Conservation (phyloP, 345 rosid species). For the Lumnitzera racemosa region DNA sequence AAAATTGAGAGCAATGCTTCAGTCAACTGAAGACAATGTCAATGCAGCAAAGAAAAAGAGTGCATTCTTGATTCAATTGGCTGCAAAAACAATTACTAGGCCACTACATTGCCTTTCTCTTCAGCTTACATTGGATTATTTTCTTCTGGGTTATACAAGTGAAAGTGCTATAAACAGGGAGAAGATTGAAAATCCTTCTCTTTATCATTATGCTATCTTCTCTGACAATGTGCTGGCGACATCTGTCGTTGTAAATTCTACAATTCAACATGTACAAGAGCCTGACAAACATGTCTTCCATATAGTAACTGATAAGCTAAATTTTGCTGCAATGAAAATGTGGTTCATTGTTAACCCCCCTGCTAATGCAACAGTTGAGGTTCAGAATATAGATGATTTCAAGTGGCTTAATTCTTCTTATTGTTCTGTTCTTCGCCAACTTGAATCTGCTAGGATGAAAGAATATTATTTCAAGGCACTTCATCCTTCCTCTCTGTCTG, state of each 20-base stretch:
- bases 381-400: conserved; percentile 17
- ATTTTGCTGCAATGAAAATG: conserved; percentile 46
- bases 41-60: conserved; percentile 68
- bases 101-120: conserved; percentile 89
- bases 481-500: conserved; percentile 20
- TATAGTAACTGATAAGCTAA: conserved; percentile 83
- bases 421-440: conserved; percentile 25
- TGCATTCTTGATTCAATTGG: conserved; percentile 86
- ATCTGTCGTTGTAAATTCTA: conserved; percentile 93
- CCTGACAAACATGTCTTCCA: conserved; percentile 92
- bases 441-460: conserved; percentile 19
- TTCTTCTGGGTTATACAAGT: conserved; percentile 37
- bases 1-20: conserved; percentile 83
- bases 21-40: conserved; percentile 56
- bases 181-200: conserved; percentile 66
- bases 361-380: conserved; percentile 18
- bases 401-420: conserved; percentile 26
- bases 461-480: conserved; percentile 23
- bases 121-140: conserved; percentile 84
- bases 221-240: conserved; percentile 95
- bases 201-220: conserved; percentile 90
- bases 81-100: conserved; percentile 86
- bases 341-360: conserved; percentile 34
- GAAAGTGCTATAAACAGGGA: conserved; percentile 26
- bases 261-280: conserved; percentile 51